Conservation (phyloP, 2,329 filamentous ascomycete genomes). For the Geoglossum cookeanum region DNA sequence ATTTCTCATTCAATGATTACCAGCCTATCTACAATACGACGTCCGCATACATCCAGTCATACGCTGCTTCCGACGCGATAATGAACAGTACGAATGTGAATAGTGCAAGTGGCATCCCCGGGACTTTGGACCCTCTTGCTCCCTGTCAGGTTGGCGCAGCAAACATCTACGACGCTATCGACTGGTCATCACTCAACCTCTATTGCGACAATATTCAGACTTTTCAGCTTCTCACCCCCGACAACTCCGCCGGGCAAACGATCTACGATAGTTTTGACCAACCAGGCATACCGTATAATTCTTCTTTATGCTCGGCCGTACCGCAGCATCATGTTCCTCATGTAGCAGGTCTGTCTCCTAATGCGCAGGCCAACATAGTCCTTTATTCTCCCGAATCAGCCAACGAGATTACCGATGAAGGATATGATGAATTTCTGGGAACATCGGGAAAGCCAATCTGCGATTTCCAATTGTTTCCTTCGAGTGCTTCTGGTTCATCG, state of each 20-base stretch:
- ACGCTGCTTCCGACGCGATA: not conserved
- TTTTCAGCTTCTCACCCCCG: not conserved
- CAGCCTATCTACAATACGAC: not conserved
- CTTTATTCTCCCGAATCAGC: constrained; percentile 47
- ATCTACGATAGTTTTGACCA: constrained; percentile 2
- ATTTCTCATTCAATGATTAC: not conserved
- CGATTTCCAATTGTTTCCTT: constrained; percentile 43
- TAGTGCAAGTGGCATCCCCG: not conserved
- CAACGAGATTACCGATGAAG: constrained; percentile 41
- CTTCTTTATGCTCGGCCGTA: constrained; percentile 15
- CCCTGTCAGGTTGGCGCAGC: not conserved
- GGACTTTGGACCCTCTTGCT: not conserved
- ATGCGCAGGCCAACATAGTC: constrained; percentile 48
- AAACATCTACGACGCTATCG: not conserved
- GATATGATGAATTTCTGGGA: constrained; percentile 35
- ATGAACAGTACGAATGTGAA: not conserved
- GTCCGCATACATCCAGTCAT: not conserved
- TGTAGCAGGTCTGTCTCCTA: constrained; percentile 43
- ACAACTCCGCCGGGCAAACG: not conserved
- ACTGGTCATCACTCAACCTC: not conserved
- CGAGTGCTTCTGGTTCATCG: not conserved
- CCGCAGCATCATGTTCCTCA: constrained; percentile 12
- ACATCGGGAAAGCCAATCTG: constrained; percentile 25
- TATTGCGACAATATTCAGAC: not conserved
- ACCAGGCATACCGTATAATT: constrained; percentile 8